Evolutionary conservation across 23 red algal species (phyloP).

Genomic region (Cyanidioschyzon merolae): DNA sequence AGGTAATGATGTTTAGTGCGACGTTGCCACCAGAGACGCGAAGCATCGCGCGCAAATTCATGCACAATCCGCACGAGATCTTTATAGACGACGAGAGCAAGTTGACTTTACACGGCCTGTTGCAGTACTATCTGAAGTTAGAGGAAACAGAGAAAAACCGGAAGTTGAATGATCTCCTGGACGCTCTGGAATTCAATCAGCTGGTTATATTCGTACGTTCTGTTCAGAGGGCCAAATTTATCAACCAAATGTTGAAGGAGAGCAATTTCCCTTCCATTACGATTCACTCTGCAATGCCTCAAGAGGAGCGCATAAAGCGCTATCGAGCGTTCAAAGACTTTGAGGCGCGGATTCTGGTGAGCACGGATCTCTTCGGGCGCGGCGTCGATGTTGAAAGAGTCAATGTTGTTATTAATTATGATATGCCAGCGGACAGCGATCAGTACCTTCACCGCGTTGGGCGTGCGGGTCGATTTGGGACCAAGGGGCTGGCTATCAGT

Average conservation of each 20-base stretch:
- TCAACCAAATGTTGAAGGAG: conserved; percentile 86
- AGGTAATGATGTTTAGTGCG: conserved; percentile 99
- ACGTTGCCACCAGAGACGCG: conserved; percentile 75
- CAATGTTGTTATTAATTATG: conserved; percentile 98
- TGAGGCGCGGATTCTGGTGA: conserved; percentile 76
- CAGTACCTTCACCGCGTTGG: conserved; percentile 89
- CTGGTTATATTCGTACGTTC: conserved; percentile 96
- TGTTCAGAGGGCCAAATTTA: conserved; percentile 49
- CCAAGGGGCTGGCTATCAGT: conserved; percentile 85
- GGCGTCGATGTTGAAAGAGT: conserved; percentile 93
- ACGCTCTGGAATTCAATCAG: conserved; percentile 96
- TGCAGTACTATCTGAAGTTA: conserved; percentile 86
- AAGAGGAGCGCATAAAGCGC: conserved; percentile 81
- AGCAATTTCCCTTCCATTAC: conserved; percentile 93
- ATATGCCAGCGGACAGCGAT: conserved; percentile 70
- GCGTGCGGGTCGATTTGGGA: conserved; percentile 81
- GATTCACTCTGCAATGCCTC: conserved; percentile 74
- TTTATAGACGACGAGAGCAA: conserved; percentile 94
- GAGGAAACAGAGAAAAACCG: conserved; percentile 87
- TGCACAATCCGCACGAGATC: conserved; percentile 79
- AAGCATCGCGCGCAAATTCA: conserved; percentile 66
- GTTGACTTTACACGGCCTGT: conserved; percentile 84
- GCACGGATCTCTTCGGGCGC: conserved; percentile 80
- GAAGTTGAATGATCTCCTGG: conserved; percentile 79
- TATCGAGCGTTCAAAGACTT: conserved; percentile 98